Conservation (phyloP, 2,329 filamentous ascomycete species). For the Monosporascus sp. region DNA sequence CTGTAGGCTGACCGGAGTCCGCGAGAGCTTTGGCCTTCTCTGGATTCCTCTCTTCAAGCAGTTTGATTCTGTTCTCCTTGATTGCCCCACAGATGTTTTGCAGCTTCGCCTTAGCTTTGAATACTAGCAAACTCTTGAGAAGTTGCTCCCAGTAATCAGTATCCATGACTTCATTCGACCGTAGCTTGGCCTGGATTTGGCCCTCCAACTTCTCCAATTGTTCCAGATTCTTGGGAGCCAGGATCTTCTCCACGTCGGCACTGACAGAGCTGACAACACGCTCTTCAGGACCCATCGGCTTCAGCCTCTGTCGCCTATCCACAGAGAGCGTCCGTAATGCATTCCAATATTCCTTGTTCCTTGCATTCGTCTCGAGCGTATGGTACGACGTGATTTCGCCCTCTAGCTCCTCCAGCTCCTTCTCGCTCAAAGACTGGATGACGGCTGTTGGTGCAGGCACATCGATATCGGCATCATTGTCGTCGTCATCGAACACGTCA, state of each 20-base stretch:
- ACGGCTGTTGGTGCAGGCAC: constrained; percentile 77
- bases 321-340: constrained; percentile 80
- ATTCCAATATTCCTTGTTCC: constrained; percentile 88
- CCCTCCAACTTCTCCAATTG: constrained; percentile 82
- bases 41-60: constrained; percentile 61
- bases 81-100: constrained; percentile 73
- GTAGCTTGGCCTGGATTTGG: constrained; percentile 81
- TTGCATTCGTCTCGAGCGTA: constrained; percentile 69
- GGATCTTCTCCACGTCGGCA: constrained; percentile 80
- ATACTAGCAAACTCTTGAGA: constrained; percentile 75
- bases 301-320: constrained; percentile 64
- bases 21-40: constrained; percentile 53
- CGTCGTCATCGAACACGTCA: constrained; percentile 81
- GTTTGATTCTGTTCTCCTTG: constrained; percentile 61
- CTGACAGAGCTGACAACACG: constrained; percentile 78
- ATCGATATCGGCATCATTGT: constrained; percentile 66
- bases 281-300: constrained; percentile 56
- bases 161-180: constrained; percentile 87
- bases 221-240: constrained; percentile 78
- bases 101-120: constrained; percentile 86
- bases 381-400: constrained; percentile 77
- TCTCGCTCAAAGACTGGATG: constrained; percentile 64
- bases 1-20: constrained; percentile 33
- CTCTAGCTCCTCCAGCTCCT: constrained; percentile 69
- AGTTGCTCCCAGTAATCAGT: constrained; percentile 97